These are phyloP conservation scores for Cyberlindnera suaveolens DNA, from an alignment of 805 yeast genomes.

Conservation along the genomic window DNA sequence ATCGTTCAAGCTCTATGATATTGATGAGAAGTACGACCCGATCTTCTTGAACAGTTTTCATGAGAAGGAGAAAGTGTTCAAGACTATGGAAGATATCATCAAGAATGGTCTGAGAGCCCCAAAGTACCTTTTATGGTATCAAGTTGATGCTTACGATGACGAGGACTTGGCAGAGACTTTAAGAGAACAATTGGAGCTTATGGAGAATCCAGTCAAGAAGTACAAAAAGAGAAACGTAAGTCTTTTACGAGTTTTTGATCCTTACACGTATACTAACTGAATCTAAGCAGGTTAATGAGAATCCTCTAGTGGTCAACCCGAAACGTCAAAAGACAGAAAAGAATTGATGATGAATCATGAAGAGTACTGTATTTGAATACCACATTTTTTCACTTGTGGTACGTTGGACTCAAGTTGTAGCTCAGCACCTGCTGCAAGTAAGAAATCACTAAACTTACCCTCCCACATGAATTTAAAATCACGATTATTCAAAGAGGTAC, in stretches of 20 bases:
- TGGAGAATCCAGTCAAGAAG: slow-evolving; percentile 41
- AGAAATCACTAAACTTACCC: slow-evolving; percentile 74
- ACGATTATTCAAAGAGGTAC: slow-evolving; percentile 61
- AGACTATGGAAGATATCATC: slow-evolving; percentile 56
- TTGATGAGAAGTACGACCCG: slow-evolving; percentile 61
- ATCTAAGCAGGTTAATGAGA: slow-evolving; percentile 8
- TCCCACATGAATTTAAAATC: slow-evolving; percentile 75
- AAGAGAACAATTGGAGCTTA: slow-evolving; percentile 48
- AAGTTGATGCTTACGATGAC: slow-evolving; percentile 70
- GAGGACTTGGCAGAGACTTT: slow-evolving; percentile 58
- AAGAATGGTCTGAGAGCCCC: slow-evolving; percentile 53
- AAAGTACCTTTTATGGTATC: slow-evolving; percentile 73
- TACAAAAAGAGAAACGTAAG: slow-evolving; percentile 24
- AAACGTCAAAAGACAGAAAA: slow-evolving; percentile 11
- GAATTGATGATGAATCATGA: slow-evolving; percentile 27
- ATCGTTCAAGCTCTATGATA: slow-evolving; percentile 57
- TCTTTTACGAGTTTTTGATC: slow-evolving; percentile 1
- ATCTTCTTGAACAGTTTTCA: slow-evolving; percentile 62
- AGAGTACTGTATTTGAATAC: slow-evolving; percentile 57
- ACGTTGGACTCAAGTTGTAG: slow-evolving; percentile 36
- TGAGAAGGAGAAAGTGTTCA: slow-evolving; percentile 47
- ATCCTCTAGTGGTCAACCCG: slow-evolving; percentile 8
- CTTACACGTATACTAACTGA: background rate
- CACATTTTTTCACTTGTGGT: slow-evolving; percentile 47
- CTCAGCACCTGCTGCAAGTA: slow-evolving; percentile 69